These are phyloP conservation scores for Umbellularia californica DNA, from an alignment of 164 flowering plant species.

Conservation along the genomic window DNA sequence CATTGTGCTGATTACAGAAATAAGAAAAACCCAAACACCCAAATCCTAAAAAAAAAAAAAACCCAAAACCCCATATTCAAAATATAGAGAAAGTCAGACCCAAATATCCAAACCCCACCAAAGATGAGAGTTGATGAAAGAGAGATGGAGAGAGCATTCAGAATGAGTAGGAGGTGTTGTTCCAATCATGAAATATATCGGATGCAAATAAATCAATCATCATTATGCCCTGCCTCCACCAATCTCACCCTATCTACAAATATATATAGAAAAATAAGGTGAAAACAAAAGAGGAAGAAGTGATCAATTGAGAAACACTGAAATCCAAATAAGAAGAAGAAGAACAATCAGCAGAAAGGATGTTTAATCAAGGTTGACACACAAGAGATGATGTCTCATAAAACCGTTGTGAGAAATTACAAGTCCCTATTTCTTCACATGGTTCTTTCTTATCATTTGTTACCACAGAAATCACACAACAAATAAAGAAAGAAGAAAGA, in stretches of 20 bases:
- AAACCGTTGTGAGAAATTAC: slow-evolving; percentile 17
- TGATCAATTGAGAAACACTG: too few species aligned
- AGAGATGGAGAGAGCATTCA: slow-evolving; percentile 10
- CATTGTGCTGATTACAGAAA: background rate
- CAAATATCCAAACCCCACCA: background rate
- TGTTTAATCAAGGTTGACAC: slow-evolving; percentile 11
- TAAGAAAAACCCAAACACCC: background rate
- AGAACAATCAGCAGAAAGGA: background rate
- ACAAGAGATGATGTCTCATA: slow-evolving; percentile 5
- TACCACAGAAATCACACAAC: background rate
- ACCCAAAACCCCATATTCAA: background rate
- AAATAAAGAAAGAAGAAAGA: background rate
- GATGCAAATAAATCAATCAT: slow-evolving; percentile 4
- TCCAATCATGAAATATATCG: slow-evolving; percentile 14
- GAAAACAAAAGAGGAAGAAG: too few species aligned
- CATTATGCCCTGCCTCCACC: background rate
- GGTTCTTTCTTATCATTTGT: background rate
- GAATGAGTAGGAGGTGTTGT: slow-evolving; percentile 22
- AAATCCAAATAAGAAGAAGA: background rate
- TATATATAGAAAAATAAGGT: background rate
- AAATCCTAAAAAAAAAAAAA: background rate
- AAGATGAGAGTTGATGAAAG: background rate
- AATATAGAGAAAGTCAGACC: background rate
- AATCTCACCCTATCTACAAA: background rate
- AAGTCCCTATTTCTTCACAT: background rate